Base-by-base conservation (phyloP, 2,329 filamentous ascomycete genomes). In the Stylonectria norvegica region DNA sequence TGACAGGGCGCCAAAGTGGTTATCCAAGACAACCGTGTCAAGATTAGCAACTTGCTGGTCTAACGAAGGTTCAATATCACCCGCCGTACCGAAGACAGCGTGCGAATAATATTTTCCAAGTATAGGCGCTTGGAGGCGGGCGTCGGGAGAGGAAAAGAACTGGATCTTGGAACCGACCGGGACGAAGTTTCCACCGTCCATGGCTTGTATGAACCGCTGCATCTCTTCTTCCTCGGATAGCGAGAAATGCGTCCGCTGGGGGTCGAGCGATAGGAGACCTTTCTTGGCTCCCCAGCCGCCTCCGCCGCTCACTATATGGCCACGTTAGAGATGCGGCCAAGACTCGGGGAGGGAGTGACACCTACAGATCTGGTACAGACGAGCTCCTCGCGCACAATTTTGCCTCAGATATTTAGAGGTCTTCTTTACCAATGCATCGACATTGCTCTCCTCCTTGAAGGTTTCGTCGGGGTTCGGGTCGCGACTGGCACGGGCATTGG, bases 251-350 rank as follows among this genome's bases (percentile, higher is more conserved):
- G 61, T 70, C 12, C 69, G 73, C 49, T 87, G 76, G 4, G 88
- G 86, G 56, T 93, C 87, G 4, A 94, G 71, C 5, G 87, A 88
- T 3, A 94, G 67, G 1, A 94, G 68, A 1, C 88, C 88, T 53
- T 85, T 81, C 60, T 91, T 93, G 40, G 77, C 71, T 12, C 88
- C 88, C 88, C 88, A 94, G 15, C 88, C 88, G 29, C 88, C 88
- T 32, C 88, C 88, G 4, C 88, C 88, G 55, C 86, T 89, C 48
- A 90, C 78, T 74, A 30, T 25, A 25, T 6, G 11, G 2, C 20
- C 4, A 16, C 23, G 34, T 63, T 42, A 63, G 52, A 14, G 23
- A 3, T 15, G 5, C 20, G 33, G 10, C 20, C 10, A 20, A 2
- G 20, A 10, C 8, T n/a, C 19, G 9, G 1, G 2, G 9, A 29